phyloP scores from a whole-genome alignment of 306 rosid genomes.

The Arachis stenosperma region DNA sequence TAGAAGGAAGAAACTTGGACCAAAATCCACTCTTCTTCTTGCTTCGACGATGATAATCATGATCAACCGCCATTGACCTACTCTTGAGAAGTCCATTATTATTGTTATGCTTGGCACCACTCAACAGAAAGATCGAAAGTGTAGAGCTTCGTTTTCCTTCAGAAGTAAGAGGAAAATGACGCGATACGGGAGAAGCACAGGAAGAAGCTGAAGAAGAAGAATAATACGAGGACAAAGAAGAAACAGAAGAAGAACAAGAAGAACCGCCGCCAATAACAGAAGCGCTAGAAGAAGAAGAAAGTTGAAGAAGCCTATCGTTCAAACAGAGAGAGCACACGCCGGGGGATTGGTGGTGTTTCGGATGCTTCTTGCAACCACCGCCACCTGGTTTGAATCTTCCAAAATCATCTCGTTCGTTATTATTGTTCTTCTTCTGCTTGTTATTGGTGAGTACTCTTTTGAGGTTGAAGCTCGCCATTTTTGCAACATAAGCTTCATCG shows the following conservation, averaged over 20 bases:
- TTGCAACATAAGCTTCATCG: not conserved
- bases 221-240: slow-evolving; percentile 56
- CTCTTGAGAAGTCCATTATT: slow-evolving; percentile 55
- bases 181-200: slow-evolving; percentile 54
- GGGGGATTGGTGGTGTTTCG: slow-evolving; percentile 75
- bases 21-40: slow-evolving; percentile 62
- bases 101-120: slow-evolving; percentile 34
- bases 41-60: not conserved
- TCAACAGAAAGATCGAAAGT: slow-evolving; percentile 37
- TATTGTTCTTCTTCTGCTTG: not conserved
- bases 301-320: slow-evolving; percentile 54
- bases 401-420: slow-evolving; percentile 4
- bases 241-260: slow-evolving; percentile 43
- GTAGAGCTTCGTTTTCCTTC: slow-evolving; percentile 20
- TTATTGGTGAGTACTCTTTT: slow-evolving; percentile 42
- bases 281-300: slow-evolving; percentile 12
- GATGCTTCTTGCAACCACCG: slow-evolving; percentile 71
- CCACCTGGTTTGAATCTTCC: slow-evolving; percentile 35
- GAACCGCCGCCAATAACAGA: slow-evolving; percentile 8
- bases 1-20: slow-evolving; percentile 63
- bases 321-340: slow-evolving; percentile 89
- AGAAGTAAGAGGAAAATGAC: slow-evolving; percentile 1
- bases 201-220: slow-evolving; percentile 57
- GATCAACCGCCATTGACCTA: slow-evolving; percentile 49
- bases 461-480: slow-evolving; percentile 44